These are phyloP conservation scores for Yarrowia sp. DNA, from an alignment of 805 yeast genomes.

Conservation along the genomic window DNA sequence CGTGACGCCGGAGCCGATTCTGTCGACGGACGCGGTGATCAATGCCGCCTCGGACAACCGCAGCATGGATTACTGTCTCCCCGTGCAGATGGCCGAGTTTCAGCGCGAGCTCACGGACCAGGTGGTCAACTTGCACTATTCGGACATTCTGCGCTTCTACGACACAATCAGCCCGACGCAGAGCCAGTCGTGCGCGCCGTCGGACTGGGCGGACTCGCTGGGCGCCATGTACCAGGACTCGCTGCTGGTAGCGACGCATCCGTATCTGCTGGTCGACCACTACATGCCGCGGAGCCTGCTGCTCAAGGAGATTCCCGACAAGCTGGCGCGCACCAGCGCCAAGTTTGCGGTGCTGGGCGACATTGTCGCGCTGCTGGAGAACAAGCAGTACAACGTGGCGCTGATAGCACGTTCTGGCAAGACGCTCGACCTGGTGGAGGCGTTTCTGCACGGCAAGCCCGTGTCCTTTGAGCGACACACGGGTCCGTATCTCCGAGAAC, in stretches of 20 bases:
- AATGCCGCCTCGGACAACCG: constrained; percentile 24
- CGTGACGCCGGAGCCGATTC: constrained; percentile 80
- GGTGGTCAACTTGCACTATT: constrained; percentile 84
- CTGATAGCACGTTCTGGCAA: constrained; percentile 68
- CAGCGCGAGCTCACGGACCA: constrained; percentile 89
- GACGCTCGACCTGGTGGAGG: constrained; percentile 74
- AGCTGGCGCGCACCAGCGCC: constrained; percentile 72
- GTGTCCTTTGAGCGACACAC: constrained; percentile 65
- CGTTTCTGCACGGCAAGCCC: constrained; percentile 68
- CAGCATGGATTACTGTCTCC: constrained; percentile 40
- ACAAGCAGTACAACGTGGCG: constrained; percentile 53
- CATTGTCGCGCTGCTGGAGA: constrained; percentile 55
- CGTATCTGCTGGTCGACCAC: constrained; percentile 79
- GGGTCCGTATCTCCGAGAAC: constrained; percentile 59
- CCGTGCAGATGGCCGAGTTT: constrained; percentile 80
- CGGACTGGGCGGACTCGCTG: constrained; percentile 69
- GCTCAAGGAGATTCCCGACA: constrained; percentile 65
- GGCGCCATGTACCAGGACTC: constrained; percentile 73
- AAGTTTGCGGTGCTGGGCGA: constrained; percentile 72
- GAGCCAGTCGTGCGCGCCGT: constrained; percentile 38
- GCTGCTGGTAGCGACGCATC: constrained; percentile 81
- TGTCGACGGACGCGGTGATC: constrained; percentile 39
- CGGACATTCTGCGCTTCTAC: constrained; percentile 84
- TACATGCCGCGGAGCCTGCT: constrained; percentile 77
- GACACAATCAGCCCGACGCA: constrained; percentile 45